Evolutionary conservation across 2,329 filamentous ascomycete species (phyloP), one percentile per base, ranked within the genome.

Genomic region (Talaromyces sp.): DNA sequence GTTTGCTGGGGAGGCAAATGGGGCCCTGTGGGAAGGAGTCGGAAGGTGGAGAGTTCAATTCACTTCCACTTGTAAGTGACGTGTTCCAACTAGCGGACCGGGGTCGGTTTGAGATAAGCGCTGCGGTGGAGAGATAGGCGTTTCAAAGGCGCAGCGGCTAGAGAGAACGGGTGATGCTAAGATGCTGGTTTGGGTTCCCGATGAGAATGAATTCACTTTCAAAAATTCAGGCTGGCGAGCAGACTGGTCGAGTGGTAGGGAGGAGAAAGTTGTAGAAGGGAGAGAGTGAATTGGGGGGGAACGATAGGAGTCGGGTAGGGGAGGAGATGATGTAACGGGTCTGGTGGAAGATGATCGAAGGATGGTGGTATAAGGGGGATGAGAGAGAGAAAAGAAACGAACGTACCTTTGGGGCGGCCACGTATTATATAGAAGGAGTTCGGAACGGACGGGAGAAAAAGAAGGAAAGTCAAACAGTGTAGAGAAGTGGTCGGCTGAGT

Each of bases 371-470:
- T 46, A 35, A 42, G 51, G 41, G 47, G 44, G 39, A 49, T 43
- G 27, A 27, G 44, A 47, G 37, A 54, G 27, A 43, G 37, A 27
- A 45, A 29, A 8, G 33, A n/a, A 47, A 47, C 51, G 29, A 33
- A 44, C 3, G 27, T 13, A 27, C 16, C 17, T 39, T 39, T 5
- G 39, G 52, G 35, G 37, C 43, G 48, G 40, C 32, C 40, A 51
- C 20, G 52, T 50, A 53, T 55, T 58, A 63, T 62, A 63, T 58
- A 56, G 29, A 32, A 40, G 48, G 19, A 45, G 35, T n/a, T 58
- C 63, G 63, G 61, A 64, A 65, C 46, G 55, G 54, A 62, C 61
- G 62, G 62, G 62, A 57, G 52, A 55, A 47, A 51, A 42, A 40
- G 29, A 52, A 40, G 39, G 35, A 54, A 55, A 57, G 56, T 44